phyloP scores from a whole-genome alignment of 805 yeast genomes.

The Kodamaea restingae region DNA sequence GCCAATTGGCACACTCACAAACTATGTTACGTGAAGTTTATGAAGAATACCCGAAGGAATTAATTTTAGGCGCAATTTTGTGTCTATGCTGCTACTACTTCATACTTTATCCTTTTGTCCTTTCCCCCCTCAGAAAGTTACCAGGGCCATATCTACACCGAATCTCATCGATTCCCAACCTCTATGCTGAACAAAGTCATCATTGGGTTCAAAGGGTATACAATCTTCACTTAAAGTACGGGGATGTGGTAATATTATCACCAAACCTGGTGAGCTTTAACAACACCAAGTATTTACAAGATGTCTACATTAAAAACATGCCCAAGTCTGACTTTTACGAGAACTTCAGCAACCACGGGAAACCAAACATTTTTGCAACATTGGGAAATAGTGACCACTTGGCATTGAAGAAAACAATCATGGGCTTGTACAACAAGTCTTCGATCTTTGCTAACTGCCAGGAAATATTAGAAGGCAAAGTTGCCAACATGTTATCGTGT shows the following conservation, averaged over 20 bases:
- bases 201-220: constrained; percentile 41
- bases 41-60: not conserved
- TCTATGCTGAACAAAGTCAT: constrained; percentile 42
- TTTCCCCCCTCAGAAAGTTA: constrained; percentile 46
- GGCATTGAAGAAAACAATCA: constrained; percentile 28
- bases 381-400: constrained; percentile 48
- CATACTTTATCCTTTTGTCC: constrained; percentile 42
- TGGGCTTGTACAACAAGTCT: constrained; percentile 32
- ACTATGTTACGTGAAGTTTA: constrained; percentile 3
- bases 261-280: constrained; percentile 61
- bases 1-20: not conserved
- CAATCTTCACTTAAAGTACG: constrained; percentile 50
- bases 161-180: constrained; percentile 33
- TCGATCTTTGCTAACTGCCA: constrained; percentile 32
- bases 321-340: constrained; percentile 57
- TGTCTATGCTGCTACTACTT: constrained; percentile 22
- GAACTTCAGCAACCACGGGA: constrained; percentile 57
- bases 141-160: constrained; percentile 61
- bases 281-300: constrained; percentile 46
- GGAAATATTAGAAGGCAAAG: constrained; percentile 22
- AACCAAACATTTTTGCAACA: constrained; percentile 56
- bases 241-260: constrained; percentile 57
- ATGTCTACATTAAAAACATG: constrained; percentile 53
- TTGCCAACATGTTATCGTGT: constrained; percentile 23
- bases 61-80: not conserved